Base-by-base conservation (phyloP, 2,329 filamentous ascomycete species). In the Scedosporium aurantiacum region DNA sequence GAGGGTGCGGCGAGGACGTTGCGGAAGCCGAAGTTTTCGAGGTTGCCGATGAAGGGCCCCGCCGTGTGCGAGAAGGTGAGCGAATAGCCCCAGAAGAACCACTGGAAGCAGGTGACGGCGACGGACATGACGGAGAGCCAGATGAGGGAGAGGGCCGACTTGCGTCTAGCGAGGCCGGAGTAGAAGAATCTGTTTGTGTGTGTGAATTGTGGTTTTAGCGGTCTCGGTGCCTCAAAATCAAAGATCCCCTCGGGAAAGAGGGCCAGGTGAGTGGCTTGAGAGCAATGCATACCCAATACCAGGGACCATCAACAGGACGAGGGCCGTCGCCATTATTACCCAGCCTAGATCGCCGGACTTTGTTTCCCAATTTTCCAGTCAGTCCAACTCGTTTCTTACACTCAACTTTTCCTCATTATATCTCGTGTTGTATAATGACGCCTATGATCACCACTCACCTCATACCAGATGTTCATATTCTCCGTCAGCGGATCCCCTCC, bases 41-140 rank as follows among this genome's bases (percentile, higher is more conserved):
- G 78, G 68, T 91, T 81, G 63, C 91, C 91, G 64, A 96, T 89
- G 72, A 84, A 96, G 50, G 78, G 82, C 56, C 87, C 86, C 27
- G 88, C 88, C 2, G 82, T 80, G 74, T 93, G 90, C 16, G 90
- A 94, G 72, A 92, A 94, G 57, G 89, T 84, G 10, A 94, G 76
- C 4, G 88, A 91, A 72, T 90, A 94, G 47, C 90, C 90, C 90
- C 90, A 94, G 79, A 94, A 91, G 78, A 96, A 96, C 91, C 91
- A 96, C 73, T 96, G 91, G 74, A 96, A 95, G 27, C 86, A 88
- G 41, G 90, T 87, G 58, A 96, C 87, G 12, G 87, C 91, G 1
- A 87, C 85, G 21, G 90, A 84, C 89, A 96, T 95, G 70, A 95
- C 80, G 3, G 90, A 93, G 25, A 96, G 85, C 90, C 90, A 96